Percentiles rank a stretch among this genome's conserved stretches.
Conservation (phyloP, 257 asterid genomes). For the Primulina eburnea region DNA sequence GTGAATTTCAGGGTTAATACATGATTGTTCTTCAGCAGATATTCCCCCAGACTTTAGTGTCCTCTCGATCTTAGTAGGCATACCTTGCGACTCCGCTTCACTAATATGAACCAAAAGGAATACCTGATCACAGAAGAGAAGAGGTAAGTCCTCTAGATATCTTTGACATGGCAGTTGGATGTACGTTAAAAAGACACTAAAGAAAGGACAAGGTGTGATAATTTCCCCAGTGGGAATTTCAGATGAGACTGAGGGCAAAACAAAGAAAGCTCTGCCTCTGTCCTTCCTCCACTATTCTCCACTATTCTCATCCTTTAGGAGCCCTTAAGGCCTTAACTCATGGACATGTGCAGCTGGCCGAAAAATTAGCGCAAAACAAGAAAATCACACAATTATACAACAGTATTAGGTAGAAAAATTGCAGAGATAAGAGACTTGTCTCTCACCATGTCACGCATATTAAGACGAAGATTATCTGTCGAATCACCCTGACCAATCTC, state of each 20-base stretch:
- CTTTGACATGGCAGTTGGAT: slow-evolving; percentile 15
- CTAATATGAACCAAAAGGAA: slow-evolving; percentile 70
- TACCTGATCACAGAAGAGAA: slow-evolving; percentile 50
- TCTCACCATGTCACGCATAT: slow-evolving; percentile 91
- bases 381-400: slow-evolving; percentile 8
- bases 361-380: background rate
- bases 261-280: background rate
- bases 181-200: slow-evolving; percentile 17
- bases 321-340: background rate
- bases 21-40: slow-evolving; percentile 41
- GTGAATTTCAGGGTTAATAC: slow-evolving; percentile 33
- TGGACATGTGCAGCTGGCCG: background rate
- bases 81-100: slow-evolving; percentile 50
- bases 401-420: background rate
- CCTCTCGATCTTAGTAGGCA: slow-evolving; percentile 38
- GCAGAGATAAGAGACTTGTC: slow-evolving; percentile 7
- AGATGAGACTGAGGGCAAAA: background rate
- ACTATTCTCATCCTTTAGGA: background rate
- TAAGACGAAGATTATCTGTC: slow-evolving; percentile 72
- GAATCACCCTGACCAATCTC: slow-evolving; percentile 67
- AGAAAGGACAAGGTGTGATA: slow-evolving; percentile 1
- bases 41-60: slow-evolving; percentile 32
- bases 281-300: background rate
- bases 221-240: background rate
- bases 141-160: slow-evolving; percentile 23